A percentile compares a stretch with the other conserved stretches of the same genome.
Evolutionary conservation across 208 protist species (phyloP).

Genomic region (Cochliopodium minus): DNA sequence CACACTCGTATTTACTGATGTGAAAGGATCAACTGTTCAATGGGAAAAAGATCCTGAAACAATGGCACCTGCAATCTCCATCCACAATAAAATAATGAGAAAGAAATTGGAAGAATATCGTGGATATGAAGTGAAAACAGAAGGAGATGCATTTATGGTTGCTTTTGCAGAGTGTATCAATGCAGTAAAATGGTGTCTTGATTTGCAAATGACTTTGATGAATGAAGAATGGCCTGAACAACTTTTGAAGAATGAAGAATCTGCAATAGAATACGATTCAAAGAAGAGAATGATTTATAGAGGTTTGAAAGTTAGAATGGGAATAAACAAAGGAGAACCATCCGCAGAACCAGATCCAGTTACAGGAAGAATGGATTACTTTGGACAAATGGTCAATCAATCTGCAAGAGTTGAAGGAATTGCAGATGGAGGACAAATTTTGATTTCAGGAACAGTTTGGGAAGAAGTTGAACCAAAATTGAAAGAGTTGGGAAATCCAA

Average conservation of each 20-base stretch:
- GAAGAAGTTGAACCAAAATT: no score
- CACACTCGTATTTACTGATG: constrained; percentile 14
- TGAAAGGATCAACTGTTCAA: constrained; percentile 9
- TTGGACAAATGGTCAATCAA: constrained; percentile 57
- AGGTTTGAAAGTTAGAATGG: constrained; percentile 37
- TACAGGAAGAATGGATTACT: constrained; percentile 47
- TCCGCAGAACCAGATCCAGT: constrained; percentile 24
- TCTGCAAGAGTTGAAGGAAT: constrained; percentile 45
- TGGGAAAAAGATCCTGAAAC: constrained; percentile 9
- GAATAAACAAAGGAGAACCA: constrained; percentile 30
- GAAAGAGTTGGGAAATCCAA: no score
- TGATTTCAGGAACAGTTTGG: constrained; percentile 18
- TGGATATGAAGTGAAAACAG: constrained; percentile 13
- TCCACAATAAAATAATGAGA: constrained; percentile 10
- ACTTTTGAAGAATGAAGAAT: not conserved
- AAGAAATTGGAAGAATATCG: not conserved
- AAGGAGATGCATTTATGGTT: constrained; percentile 10
- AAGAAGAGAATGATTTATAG: constrained; percentile 15
- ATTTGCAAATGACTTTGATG: not conserved
- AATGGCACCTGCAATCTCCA: not conserved
- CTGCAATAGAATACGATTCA: not conserved
- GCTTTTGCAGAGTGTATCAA: not conserved
- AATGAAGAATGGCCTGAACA: not conserved
- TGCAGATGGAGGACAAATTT: constrained; percentile 54
- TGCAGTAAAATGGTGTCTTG: not conserved